These are phyloP conservation scores for Ceratocystis cubensis DNA, from an alignment of 2,329 filamentous ascomycete species.

Conservation along the genomic window DNA sequence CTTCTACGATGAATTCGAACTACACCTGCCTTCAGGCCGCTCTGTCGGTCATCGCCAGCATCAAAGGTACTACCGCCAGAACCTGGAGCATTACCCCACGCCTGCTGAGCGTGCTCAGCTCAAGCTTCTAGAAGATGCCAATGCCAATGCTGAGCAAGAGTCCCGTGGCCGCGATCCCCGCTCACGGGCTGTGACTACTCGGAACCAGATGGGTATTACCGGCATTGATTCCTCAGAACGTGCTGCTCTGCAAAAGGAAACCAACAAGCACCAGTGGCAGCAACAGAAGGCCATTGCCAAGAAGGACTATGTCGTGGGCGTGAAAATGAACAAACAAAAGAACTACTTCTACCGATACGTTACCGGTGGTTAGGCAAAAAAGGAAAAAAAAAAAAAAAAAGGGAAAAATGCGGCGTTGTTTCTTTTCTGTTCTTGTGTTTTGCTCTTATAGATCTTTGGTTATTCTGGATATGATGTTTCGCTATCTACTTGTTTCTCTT, in stretches of 20 bases:
- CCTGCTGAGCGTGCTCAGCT: conserved; percentile 61
- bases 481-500: conserved; percentile 3
- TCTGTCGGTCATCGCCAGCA: conserved; percentile 82
- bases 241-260: conserved; percentile 14
- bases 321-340: conserved; percentile 42
- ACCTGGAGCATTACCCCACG: conserved; percentile 72
- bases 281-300: conserved; percentile 20
- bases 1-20: conserved; percentile 84
- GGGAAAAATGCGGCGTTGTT: background rate
- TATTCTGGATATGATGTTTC: background rate
- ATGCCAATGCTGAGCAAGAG: conserved; percentile 22
- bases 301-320: conserved; percentile 20
- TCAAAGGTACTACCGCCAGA: conserved; percentile 82
- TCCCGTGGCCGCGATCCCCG: conserved; percentile 15
- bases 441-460: background rate
- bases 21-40: conserved; percentile 81
- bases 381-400: too few species aligned
- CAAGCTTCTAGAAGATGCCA: conserved; percentile 43
- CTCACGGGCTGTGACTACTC: conserved; percentile 5
- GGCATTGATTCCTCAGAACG: conserved; percentile 13
- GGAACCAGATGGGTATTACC: conserved; percentile 17
- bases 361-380: conserved; percentile 31
- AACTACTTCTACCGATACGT: conserved; percentile 43
- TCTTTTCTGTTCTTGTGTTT: background rate
- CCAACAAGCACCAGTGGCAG: conserved; percentile 14